Percentiles rank a stretch among this genome's conserved stretches.
These are phyloP conservation scores for Scenedesmus sp. DNA, from an alignment of 163 green algal genomes.

Conservation along the genomic window DNA sequence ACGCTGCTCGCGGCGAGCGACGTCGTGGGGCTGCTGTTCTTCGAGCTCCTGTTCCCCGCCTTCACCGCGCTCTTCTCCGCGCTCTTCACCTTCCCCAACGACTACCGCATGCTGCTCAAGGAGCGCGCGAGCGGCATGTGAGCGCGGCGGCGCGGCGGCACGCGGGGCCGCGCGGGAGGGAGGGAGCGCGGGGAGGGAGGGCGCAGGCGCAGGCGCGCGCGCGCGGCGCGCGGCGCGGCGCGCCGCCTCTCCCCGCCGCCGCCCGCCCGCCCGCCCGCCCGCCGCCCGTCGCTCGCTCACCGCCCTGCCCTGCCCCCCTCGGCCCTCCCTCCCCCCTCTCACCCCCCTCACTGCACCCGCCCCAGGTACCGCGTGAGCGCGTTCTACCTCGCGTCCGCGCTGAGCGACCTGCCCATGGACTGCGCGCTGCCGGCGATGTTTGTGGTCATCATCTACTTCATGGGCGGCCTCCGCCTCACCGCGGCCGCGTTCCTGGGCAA, in stretches of 20 bases:
- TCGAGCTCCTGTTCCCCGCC: conserved; percentile 86
- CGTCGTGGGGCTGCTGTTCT: conserved; percentile 87
- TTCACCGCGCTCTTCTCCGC: conserved; percentile 82
- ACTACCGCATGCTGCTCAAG: conserved; percentile 63
- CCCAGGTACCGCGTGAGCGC: conserved; percentile 88
- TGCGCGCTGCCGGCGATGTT: conserved; percentile 76
- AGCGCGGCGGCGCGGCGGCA: background rate
- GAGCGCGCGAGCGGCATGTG: conserved; percentile 52
- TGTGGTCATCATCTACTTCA: conserved; percentile 90
- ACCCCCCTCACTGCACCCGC: background rate
- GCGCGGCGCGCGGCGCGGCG: too few relatives aligned
- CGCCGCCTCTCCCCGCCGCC: too few relatives aligned
- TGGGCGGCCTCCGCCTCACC: conserved; percentile 71
- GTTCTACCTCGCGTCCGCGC: conserved; percentile 85
- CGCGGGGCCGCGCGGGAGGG: too few relatives aligned
- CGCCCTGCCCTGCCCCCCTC: too few relatives aligned
- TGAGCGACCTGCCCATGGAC: conserved; percentile 89
- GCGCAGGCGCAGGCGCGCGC: too few relatives aligned
- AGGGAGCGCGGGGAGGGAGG: too few relatives aligned
- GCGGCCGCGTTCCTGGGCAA: conserved; percentile 79
- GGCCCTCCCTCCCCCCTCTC: background rate
- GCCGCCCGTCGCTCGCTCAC: too few relatives aligned
- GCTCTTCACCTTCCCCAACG: conserved; percentile 91
- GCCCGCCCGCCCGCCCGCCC: too few relatives aligned
- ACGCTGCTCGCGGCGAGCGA: conserved; percentile 61